Base-by-base conservation (phyloP, 179 eudicot genomes). In the Beta macrorhiza region DNA sequence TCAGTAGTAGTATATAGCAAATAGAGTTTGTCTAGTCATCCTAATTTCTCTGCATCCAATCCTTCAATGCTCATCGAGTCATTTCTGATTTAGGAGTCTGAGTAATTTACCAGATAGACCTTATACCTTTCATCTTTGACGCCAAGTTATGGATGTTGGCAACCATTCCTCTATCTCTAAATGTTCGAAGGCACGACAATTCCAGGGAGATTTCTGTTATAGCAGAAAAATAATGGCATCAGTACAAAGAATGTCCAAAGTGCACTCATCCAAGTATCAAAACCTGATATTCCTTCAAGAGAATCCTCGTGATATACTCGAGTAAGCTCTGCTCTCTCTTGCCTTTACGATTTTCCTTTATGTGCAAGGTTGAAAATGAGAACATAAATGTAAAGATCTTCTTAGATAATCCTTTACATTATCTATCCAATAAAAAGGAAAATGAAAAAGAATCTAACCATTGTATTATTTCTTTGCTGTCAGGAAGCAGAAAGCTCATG, bases 251-350 rank as follows among this genome's bases (percentile, higher is more conserved):
- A 53, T 78, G 76, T 52, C 19, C 19, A 67, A 19, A 44, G 14
- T 72, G 64, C 61, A 51, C 42, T 20, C 45, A 44, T 58, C 63
- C 17, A 80, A 75, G 25, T 77, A 47, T 65, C 69, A 59, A 72
- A 49, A 67, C 25, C 32, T 11, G 64, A 49, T 14, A 5, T 14
- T 29, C 53, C 47, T 17, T 32, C 42, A 56, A 0, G 55, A 20
- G 14, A 10, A 22, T 44, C 16, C 78, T 51, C 2, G 25, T 77
- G 79, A 63, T 51, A 5, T 56, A 14, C 47, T 7, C 17, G 44
- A 58, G 83, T 81, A 81, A 76, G 32, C 25, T 25, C 13, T 67
- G 8, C 25, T 55, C 55, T 49, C 22, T 32, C 10, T 20, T 51
- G 37, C 62, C 17, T 62, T 78, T 12, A 37, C 57, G 78, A 57